Conservation (phyloP, 768 basidiomycete species). For the Mycena indigotica region DNA sequence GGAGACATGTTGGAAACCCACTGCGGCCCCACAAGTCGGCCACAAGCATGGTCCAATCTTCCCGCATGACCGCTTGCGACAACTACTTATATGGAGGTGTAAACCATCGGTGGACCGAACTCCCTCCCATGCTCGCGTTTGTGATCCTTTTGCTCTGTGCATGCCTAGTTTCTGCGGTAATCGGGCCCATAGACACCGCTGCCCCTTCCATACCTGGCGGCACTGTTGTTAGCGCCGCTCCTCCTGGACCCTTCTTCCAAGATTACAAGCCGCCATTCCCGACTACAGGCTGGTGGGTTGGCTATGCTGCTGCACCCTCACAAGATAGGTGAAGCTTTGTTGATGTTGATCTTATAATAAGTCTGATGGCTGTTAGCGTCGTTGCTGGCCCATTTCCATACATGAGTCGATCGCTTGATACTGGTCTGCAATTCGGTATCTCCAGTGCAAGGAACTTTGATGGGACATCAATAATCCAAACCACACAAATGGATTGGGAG, state of each 20-base stretch:
- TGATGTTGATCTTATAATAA: not conserved
- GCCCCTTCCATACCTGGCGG: slow-evolving; percentile 13
- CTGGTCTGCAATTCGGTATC: slow-evolving; percentile 33
- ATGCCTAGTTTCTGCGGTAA: slow-evolving; percentile 3
- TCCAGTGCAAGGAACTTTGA: slow-evolving; percentile 34
- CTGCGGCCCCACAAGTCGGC: too few relatives aligned
- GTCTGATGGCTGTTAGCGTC: slow-evolving; percentile 20
- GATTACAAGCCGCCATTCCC: slow-evolving; percentile 36
- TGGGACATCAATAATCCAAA: slow-evolving; percentile 36
- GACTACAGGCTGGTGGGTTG: slow-evolving; percentile 40
- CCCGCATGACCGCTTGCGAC: not conserved
- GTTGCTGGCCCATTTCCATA: slow-evolving; percentile 37
- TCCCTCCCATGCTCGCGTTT: not conserved
- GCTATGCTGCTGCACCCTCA: slow-evolving; percentile 30
- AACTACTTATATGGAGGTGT: not conserved
- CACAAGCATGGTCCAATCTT: not conserved
- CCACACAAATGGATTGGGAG: slow-evolving; percentile 35
- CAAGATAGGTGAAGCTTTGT: slow-evolving; percentile 24
- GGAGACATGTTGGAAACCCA: too few relatives aligned
- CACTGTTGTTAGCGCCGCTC: slow-evolving; percentile 10
- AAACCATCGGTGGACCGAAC: not conserved
- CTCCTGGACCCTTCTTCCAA: slow-evolving; percentile 37
- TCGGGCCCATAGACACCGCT: slow-evolving; percentile 19
- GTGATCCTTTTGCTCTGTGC: not conserved
- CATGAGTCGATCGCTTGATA: slow-evolving; percentile 30